Evolutionary conservation across 371 early-diverging fungal species (phyloP).

Genomic region (Dinochytrium kinnereticum): DNA sequence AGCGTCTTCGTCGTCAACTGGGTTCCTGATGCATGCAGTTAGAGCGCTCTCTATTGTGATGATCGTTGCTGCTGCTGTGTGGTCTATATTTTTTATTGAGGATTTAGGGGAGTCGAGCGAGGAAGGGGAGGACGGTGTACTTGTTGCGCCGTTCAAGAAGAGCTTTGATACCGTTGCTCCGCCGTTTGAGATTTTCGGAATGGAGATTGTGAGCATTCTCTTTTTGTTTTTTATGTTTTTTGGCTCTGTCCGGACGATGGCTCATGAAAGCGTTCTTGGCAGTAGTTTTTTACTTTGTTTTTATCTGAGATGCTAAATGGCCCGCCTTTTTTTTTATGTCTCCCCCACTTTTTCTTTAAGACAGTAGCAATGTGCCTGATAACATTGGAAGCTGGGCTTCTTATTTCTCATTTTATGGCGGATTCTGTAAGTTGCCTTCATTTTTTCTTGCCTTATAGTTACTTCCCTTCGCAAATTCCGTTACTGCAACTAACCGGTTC

Average conservation of each 20-base stretch:
- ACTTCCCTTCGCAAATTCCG: not conserved
- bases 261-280: no score
- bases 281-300: no score
- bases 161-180: not conserved
- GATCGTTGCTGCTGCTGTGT: not conserved
- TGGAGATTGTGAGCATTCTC: not conserved
- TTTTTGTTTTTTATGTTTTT: not conserved
- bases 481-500: no score
- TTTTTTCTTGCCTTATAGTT: not conserved
- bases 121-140: not conserved
- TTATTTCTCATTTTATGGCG: not conserved
- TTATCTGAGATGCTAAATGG: no score
- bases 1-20: not conserved
- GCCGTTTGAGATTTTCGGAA: not conserved
- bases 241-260: no score
- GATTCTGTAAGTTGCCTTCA: constrained; percentile 9
- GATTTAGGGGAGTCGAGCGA: not conserved
- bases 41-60: not conserved
- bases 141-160: not conserved
- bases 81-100: not conserved
- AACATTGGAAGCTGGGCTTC: not conserved
- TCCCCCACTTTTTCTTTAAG: not conserved
- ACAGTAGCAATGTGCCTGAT: not conserved
- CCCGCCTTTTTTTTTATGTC: no score
- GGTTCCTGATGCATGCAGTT: not conserved